A percentile compares a stretch with the other conserved stretches of the same genome.
Evolutionary conservation across 331 rosid genomes (phyloP).

Genomic region (Rosa hybrid): DNA sequence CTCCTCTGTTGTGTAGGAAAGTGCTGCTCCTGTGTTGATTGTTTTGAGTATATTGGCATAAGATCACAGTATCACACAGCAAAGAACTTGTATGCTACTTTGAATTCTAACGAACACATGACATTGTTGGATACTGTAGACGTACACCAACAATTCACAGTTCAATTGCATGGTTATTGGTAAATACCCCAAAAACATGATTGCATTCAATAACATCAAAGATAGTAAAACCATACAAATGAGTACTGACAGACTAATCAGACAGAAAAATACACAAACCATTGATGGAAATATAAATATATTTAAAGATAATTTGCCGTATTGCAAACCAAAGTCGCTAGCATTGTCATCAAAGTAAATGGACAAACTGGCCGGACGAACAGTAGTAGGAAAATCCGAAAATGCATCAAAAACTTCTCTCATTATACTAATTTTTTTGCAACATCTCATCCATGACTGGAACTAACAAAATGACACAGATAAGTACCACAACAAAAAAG

Average conservation of each 20-base stretch:
- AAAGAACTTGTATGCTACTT: neutral
- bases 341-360: no score
- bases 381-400: constrained; percentile 7
- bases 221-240: neutral
- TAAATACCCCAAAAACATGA: neutral
- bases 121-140: no score
- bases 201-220: neutral
- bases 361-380: neutral
- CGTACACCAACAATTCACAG: neutral
- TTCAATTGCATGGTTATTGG: no score
- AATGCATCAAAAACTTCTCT: neutral
- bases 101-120: neutral
- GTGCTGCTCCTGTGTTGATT: no score
- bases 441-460: constrained; percentile 22
- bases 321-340: constrained; percentile 8
- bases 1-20: no score
- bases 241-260: neutral
- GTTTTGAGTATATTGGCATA: no score
- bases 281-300: neutral
- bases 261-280: neutral
- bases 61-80: no score
- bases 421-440: constrained; percentile 28
- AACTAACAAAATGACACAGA: constrained; percentile 27
- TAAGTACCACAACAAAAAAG: constrained; percentile 19
- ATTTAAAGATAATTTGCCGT: neutral